These are phyloP conservation scores for Nadsonia starkeyi-henricii DNA, from an alignment of 1,139 yeast genomes.

Conservation along the genomic window DNA sequence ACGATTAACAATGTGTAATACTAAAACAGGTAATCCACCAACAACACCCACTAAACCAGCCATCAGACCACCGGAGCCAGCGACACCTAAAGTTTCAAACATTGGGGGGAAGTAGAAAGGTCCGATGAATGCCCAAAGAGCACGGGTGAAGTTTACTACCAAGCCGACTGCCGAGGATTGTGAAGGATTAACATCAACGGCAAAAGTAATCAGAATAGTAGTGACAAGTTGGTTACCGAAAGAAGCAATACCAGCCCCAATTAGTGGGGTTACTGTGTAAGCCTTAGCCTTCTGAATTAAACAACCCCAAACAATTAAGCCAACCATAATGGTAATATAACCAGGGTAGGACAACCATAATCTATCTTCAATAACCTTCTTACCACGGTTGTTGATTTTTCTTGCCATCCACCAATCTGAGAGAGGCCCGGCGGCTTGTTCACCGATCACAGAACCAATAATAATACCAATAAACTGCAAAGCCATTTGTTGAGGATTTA, in stretches of 20 bases:
- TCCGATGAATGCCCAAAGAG: slow-evolving; percentile 18
- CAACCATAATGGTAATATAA: slow-evolving; percentile 16
- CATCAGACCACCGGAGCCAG: slow-evolving; percentile 10
- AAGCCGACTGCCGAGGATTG: slow-evolving; percentile 16
- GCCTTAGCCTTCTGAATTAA: slow-evolving; percentile 15
- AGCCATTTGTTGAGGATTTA: slow-evolving; percentile 18
- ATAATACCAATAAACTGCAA: slow-evolving; percentile 19
- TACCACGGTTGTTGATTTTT: slow-evolving; percentile 12
- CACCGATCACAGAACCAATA: slow-evolving; percentile 21
- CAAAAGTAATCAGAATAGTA: neutral
- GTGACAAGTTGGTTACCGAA: slow-evolving; percentile 11
- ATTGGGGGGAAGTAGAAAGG: slow-evolving; percentile 22
- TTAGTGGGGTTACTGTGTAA: slow-evolving; percentile 19
- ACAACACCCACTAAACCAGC: neutral
- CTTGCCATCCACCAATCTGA: slow-evolving; percentile 22
- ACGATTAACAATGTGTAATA: neutral
- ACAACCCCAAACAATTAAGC: slow-evolving; percentile 20
- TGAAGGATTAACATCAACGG: slow-evolving; percentile 8
- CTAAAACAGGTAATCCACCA: neutral
- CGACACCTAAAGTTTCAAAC: slow-evolving; percentile 14
- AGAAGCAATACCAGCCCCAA: slow-evolving; percentile 22
- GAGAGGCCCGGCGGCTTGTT: slow-evolving; percentile 18
- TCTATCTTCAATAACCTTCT: slow-evolving; percentile 16
- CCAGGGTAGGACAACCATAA: slow-evolving; percentile 19
- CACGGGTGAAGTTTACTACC: slow-evolving; percentile 14